These are phyloP conservation scores for Ogataea wickerhamii DNA, from an alignment of 805 yeast species.

Conservation along the genomic window DNA sequence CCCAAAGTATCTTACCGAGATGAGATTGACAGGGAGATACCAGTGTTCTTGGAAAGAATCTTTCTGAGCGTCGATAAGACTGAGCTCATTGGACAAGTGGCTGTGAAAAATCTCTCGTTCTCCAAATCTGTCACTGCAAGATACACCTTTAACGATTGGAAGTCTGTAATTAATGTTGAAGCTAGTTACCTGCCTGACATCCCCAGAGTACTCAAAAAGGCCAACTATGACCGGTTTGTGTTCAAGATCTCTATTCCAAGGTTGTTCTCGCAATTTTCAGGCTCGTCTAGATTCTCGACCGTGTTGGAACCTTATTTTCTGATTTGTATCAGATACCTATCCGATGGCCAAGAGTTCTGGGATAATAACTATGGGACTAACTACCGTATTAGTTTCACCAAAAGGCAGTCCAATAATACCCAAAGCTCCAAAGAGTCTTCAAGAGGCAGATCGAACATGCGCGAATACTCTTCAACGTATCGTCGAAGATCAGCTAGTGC, in stretches of 20 bases:
- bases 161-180: constrained; percentile 63
- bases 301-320: constrained; percentile 21
- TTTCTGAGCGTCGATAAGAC: constrained; percentile 57
- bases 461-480: constrained; percentile 17
- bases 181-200: constrained; percentile 58
- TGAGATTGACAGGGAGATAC: constrained; percentile 37
- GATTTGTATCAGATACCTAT: constrained; percentile 56
- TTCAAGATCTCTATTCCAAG: constrained; percentile 54
- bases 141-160: constrained; percentile 80
- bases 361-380: constrained; percentile 66
- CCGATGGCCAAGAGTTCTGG: constrained; percentile 59
- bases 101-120: constrained; percentile 72
- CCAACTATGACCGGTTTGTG: constrained; percentile 66
- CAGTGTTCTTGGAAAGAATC: constrained; percentile 63
- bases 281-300: constrained; percentile 21
- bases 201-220: constrained; percentile 44
- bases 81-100: constrained; percentile 65
- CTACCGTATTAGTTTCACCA: constrained; percentile 46
- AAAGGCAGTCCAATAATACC: constrained; percentile 2
- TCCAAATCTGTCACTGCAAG: constrained; percentile 65
- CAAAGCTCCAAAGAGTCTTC: not conserved
- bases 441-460: constrained; percentile 4
- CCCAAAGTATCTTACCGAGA: constrained; percentile 43
- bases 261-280: constrained; percentile 32
- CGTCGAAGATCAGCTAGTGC: constrained; percentile 27